Evolutionary conservation across 305 asterid genomes (phyloP).

Genomic region (Ilex paraguariensis): DNA sequence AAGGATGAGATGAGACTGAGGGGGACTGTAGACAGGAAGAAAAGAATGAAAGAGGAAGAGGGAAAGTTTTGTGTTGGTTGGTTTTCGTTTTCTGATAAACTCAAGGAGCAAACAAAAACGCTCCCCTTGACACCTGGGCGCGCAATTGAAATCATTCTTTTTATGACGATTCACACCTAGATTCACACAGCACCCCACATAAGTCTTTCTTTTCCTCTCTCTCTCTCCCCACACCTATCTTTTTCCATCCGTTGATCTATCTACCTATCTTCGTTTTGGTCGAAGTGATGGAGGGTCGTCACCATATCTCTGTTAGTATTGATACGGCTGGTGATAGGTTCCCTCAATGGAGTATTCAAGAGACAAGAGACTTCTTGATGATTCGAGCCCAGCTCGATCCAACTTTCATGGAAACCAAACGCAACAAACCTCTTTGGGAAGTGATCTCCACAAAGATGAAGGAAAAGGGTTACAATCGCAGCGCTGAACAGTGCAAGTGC

Average conservation of each 20-base stretch:
- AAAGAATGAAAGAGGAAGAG: slow-evolving; percentile 2
- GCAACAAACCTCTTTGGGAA: slow-evolving; percentile 85
- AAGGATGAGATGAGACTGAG: slow-evolving; percentile 39
- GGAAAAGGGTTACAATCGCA: slow-evolving; percentile 72
- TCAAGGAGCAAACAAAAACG: slow-evolving; percentile 2
- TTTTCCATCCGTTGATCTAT: background rate
- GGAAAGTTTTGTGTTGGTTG: slow-evolving; percentile 1
- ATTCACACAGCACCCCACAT: slow-evolving; percentile 46
- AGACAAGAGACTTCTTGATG: slow-evolving; percentile 70
- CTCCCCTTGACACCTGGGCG: slow-evolving; percentile 29
- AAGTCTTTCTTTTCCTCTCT: slow-evolving; percentile 23
- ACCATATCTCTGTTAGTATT: slow-evolving; percentile 19
- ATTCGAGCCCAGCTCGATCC: slow-evolving; percentile 88
- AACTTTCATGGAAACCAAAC: slow-evolving; percentile 79
- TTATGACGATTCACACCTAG: slow-evolving; percentile 46
- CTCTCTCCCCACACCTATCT: slow-evolving; percentile 21
- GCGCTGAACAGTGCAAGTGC: slow-evolving; percentile 96
- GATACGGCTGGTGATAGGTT: slow-evolving; percentile 52
- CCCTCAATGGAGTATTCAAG: slow-evolving; percentile 95
- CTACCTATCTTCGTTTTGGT: background rate
- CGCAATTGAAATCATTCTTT: slow-evolving; percentile 18
- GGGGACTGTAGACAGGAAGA: slow-evolving; percentile 16
- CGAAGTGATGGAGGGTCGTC: slow-evolving; percentile 49
- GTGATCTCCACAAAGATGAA: slow-evolving; percentile 75
- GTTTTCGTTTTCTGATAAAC: slow-evolving; percentile 20